phyloP scores from a whole-genome alignment of 306 rosid species.

The Pterocarpus santalinus region DNA sequence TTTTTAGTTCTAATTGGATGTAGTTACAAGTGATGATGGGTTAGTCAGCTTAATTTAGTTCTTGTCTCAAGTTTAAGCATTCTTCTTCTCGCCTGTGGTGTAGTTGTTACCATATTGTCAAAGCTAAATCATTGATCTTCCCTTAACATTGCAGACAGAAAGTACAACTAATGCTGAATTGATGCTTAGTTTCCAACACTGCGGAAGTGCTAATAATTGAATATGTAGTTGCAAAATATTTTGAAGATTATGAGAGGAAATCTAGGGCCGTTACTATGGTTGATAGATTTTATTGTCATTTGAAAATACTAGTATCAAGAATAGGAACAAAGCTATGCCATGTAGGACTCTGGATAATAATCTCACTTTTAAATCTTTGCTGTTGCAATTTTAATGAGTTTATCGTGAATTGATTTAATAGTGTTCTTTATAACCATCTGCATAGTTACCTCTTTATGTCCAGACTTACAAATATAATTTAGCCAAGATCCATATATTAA shows the following conservation, averaged over 20 bases:
- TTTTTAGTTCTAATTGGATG: too few relatives aligned
- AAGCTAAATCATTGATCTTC: background rate
- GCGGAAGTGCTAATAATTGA: constrained; percentile 17
- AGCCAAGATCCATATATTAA: too few relatives aligned
- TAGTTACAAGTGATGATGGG: too few relatives aligned
- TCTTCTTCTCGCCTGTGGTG: constrained; percentile 16
- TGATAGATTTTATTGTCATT: background rate
- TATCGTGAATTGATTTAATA: background rate
- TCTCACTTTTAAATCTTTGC: background rate
- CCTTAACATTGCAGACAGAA: background rate
- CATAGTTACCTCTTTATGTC: background rate
- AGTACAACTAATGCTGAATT: background rate
- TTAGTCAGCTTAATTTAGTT: too few relatives aligned
- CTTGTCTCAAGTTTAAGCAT: constrained; percentile 7
- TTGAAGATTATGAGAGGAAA: background rate
- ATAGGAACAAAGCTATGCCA: background rate
- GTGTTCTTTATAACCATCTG: too few relatives aligned
- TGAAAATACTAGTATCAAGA: background rate
- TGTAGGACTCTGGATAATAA: background rate
- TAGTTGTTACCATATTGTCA: background rate
- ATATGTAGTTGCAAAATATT: background rate
- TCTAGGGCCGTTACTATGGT: background rate
- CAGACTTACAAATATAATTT: too few relatives aligned
- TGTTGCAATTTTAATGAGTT: background rate
- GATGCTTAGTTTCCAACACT: background rate